Conservation (phyloP, 2,329 filamentous ascomycete species). For the Fusarium torreyae region DNA sequence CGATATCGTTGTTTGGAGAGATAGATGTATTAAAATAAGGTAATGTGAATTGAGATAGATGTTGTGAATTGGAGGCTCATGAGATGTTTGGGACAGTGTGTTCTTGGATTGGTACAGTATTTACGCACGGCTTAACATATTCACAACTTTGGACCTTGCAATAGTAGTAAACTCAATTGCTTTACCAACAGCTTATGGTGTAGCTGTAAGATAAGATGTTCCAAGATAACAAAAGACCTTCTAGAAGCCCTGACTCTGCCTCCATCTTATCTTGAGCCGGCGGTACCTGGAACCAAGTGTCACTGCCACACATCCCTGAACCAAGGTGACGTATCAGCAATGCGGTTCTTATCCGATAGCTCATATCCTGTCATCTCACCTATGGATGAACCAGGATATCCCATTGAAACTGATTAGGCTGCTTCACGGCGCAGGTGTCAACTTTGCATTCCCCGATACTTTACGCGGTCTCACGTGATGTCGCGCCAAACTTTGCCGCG, state of each 20-base stretch:
- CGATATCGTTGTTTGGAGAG: conserved; percentile 30
- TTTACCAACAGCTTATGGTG: neutral
- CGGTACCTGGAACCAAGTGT: conserved; percentile 9
- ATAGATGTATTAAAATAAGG: conserved; percentile 12
- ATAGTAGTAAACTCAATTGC: neutral
- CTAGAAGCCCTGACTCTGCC: neutral
- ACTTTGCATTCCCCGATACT: conserved; percentile 5
- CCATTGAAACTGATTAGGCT: neutral
- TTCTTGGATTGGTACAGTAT: conserved; percentile 18
- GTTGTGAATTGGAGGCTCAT: conserved; percentile 26
- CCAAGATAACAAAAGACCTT: neutral
- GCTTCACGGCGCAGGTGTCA: neutral
- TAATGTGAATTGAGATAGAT: conserved; percentile 30
- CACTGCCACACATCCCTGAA: neutral
- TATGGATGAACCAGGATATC: neutral
- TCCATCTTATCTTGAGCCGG: neutral
- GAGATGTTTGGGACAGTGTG: conserved; percentile 36
- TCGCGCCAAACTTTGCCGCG: conserved; percentile 19
- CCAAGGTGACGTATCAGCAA: conserved; percentile 17
- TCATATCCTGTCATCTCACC: neutral
- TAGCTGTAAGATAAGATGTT: neutral
- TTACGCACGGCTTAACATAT: conserved; percentile 19
- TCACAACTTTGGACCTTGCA: neutral
- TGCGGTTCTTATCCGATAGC: neutral
- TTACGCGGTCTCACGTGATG: conserved; percentile 41